Percentiles rank a stretch among this genome's conserved stretches.
These are phyloP conservation scores for Lagenidium giganteum DNA, from an alignment of 352 stramenopile species.

Conservation along the genomic window DNA sequence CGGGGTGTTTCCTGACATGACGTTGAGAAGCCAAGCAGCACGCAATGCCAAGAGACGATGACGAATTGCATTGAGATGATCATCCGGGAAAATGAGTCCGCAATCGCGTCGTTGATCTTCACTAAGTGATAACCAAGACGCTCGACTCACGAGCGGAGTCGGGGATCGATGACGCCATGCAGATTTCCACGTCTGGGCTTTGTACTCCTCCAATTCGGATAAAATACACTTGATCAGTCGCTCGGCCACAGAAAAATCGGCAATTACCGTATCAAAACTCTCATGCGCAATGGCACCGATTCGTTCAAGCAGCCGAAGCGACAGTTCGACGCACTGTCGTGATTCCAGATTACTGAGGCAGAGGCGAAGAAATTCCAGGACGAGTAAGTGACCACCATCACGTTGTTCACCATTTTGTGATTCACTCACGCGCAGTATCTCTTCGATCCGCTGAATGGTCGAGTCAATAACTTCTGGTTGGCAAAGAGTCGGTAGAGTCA, in stretches of 20 bases:
- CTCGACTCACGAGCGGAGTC: too few relatives aligned
- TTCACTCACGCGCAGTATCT: conserved; percentile 7
- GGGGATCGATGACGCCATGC: too few relatives aligned
- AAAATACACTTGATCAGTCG: too few relatives aligned
- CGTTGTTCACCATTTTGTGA: neutral
- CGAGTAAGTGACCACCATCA: too few relatives aligned
- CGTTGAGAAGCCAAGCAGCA: conserved; percentile 42
- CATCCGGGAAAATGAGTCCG: conserved; percentile 1
- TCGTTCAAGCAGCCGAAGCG: conserved; percentile 15
- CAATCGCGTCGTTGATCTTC: too few relatives aligned
- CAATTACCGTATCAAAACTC: too few relatives aligned
- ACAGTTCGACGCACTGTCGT: neutral
- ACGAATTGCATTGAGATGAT: conserved; percentile 8
- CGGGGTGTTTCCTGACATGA: neutral
- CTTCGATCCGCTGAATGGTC: conserved; percentile 12
- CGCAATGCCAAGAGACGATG: conserved; percentile 50
- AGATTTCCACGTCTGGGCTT: too few relatives aligned
- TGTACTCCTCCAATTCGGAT: too few relatives aligned
- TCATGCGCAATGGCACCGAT: conserved; percentile 1
- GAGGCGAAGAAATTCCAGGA: conserved; percentile 12
- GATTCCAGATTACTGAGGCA: conserved; percentile 1
- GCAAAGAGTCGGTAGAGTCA: conserved; percentile 8
- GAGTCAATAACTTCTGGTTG: neutral
- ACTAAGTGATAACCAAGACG: too few relatives aligned
- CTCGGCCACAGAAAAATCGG: too few relatives aligned